Percentiles rank a stretch among this genome's conserved stretches.
Evolutionary conservation across 108 stramenopile species (phyloP).

Genomic region (Nitzschia sp.): DNA sequence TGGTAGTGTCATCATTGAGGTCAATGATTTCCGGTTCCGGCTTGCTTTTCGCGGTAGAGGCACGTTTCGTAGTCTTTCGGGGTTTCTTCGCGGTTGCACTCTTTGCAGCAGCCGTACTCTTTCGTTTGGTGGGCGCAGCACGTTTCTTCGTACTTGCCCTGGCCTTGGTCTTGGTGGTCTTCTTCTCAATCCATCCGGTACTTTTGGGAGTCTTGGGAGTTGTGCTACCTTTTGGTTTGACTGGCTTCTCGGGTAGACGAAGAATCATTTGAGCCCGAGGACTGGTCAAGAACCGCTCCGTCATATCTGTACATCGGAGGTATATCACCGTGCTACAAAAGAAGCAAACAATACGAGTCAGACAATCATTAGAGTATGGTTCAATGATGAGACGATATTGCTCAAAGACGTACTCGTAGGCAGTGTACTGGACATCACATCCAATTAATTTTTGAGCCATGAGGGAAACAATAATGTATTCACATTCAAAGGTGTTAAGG

Average conservation of each 20-base stretch:
- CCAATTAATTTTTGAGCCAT: constrained; percentile 56
- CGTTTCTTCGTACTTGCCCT: constrained; percentile 11
- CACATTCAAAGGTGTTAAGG: constrained; percentile 65
- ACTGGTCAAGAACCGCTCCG: constrained; percentile 25
- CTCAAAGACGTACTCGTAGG: constrained; percentile 48
- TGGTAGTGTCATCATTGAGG: too few relatives aligned
- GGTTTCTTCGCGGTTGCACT: too few relatives aligned
- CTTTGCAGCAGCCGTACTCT: too few relatives aligned
- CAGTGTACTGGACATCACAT: constrained; percentile 45
- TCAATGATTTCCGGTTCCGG: too few relatives aligned
- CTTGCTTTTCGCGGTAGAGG: too few relatives aligned
- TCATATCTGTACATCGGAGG: constrained; percentile 19
- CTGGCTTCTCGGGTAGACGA: constrained; percentile 30
- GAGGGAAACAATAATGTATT: constrained; percentile 49
- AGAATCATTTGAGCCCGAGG: constrained; percentile 32
- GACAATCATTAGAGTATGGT: background rate
- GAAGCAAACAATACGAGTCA: constrained; percentile 1
- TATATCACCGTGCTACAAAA: constrained; percentile 33
- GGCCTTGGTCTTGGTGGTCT: constrained; percentile 31
- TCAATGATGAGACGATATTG: background rate
- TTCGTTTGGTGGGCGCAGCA: too few relatives aligned
- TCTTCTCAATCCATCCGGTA: constrained; percentile 38
- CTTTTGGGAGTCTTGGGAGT: constrained; percentile 7
- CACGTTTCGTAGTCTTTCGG: too few relatives aligned
- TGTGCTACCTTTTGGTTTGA: constrained; percentile 3